Evolutionary conservation across 352 stramenopile genomes (phyloP), one percentile per base, ranked within the genome.

Genomic region (Pythium myriotylum): DNA sequence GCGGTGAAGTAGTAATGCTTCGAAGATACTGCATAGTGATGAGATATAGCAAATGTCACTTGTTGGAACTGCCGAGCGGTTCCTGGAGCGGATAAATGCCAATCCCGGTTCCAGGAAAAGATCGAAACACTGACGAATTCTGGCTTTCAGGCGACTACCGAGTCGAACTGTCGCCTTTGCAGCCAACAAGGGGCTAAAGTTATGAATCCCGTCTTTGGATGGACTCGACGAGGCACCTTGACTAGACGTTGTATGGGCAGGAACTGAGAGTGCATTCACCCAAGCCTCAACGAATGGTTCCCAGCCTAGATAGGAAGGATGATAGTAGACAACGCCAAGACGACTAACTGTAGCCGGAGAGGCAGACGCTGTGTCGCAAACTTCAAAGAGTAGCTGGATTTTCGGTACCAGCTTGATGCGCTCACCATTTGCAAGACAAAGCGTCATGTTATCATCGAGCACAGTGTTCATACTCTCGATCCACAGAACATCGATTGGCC

Each of bases 361-460:
- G 4, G 94, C 94, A 4, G 90, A 91, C 4, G 77, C 76, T 1
- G 97, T 90, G 66, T 98, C 91, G 19, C 85, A 77, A 2, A 97
- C 91, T 72, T 98, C 94, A 62, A 98, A 98, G 2, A 98, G 53
- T 64, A 97, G 78, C 51, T 97, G 94, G 65, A 98, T 98, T 29
- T 72, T 77, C 0, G 71, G 79, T 12, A 92, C 56, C 19, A 97
- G 70, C 51, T 91, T 92, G 35, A 97, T 96, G 2, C 88, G 73
- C 59, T 96, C 89, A 6, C 89, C 89, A 46, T 95, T 96, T 12
- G 89, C 86, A 22, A 97, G 68, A n/a, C 86, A 96, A 0, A 97
- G 72, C 40, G 89, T 96, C 81, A 85, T 94, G 59, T 96, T 97
- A 62, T 97, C 89, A 64, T 97, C 89, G 27, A 97, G 66, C 10